Percentiles rank a stretch among this genome's conserved stretches.
Evolutionary conservation across 352 stramenopile species (phyloP).

Genomic region (Phytopythium litorale): DNA sequence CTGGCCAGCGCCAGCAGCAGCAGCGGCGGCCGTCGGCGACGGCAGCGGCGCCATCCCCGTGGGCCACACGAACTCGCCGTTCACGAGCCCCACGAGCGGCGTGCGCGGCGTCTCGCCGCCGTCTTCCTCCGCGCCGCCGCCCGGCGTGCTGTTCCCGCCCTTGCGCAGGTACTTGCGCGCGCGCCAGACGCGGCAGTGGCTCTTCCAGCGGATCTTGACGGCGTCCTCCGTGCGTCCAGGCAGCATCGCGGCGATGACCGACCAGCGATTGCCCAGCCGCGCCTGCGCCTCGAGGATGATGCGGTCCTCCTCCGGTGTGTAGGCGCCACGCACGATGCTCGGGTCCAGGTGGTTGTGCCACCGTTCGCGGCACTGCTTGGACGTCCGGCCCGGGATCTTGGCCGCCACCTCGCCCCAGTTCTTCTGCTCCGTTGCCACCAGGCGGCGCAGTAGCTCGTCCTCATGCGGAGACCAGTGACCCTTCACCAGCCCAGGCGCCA

Average conservation of each 20-base stretch:
- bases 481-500: constrained; percentile 85
- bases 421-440: constrained; percentile 83
- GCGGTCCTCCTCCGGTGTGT: constrained; percentile 85
- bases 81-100: constrained; percentile 2
- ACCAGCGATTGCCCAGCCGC: constrained; percentile 87
- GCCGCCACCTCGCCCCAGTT: constrained; percentile 88
- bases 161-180: constrained; percentile 82
- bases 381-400: constrained; percentile 82
- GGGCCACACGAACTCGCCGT: constrained; percentile 7
- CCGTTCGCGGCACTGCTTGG: constrained; percentile 89
- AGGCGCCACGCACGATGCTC: constrained; percentile 85
- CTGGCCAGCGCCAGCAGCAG: neutral
- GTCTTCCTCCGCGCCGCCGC: constrained; percentile 23
- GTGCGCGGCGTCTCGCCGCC: constrained; percentile 5
- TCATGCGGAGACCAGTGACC: constrained; percentile 90
- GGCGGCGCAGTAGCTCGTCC: constrained; percentile 68
- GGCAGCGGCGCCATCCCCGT: constrained; percentile 2
- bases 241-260: constrained; percentile 86
- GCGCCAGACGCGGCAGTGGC: constrained; percentile 79
- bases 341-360: constrained; percentile 91
- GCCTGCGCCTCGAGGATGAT: constrained; percentile 86
- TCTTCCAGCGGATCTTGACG: constrained; percentile 93
- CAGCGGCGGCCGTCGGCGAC: constrained; percentile 1
- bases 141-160: constrained; percentile 30
- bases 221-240: constrained; percentile 86